Conservation (phyloP, 83 land plant genomes). For the Isoetes engelmannii region DNA sequence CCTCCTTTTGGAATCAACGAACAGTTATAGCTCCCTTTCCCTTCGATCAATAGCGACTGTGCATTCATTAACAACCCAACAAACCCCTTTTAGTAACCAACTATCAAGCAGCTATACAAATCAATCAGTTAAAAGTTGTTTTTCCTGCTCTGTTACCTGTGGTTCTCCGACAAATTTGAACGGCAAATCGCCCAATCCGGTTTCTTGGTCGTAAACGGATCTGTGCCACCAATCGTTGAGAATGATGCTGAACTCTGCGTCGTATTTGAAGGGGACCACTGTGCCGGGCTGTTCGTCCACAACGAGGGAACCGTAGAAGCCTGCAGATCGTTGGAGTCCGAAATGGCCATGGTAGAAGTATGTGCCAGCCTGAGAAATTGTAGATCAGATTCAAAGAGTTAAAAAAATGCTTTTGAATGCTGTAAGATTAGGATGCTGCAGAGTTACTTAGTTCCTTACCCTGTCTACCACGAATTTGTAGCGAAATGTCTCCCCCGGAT, state of each 20-base stretch:
- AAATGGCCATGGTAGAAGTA: constrained; percentile 70
- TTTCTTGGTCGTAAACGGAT: constrained; percentile 34
- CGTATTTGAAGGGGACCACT: constrained; percentile 59
- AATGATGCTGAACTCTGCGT: constrained; percentile 55
- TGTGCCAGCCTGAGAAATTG: constrained; percentile 51
- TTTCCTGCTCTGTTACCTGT: constrained; percentile 38
- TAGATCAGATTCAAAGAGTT: background rate
- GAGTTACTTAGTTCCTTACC: background rate
- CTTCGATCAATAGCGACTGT: constrained; percentile 83
- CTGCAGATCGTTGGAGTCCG: constrained; percentile 73
- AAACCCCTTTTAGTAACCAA: no score
- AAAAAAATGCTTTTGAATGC: background rate
- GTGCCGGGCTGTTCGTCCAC: constrained; percentile 36
- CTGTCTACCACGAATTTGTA: constrained; percentile 2
- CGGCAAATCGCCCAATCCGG: constrained; percentile 49
- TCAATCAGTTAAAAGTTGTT: no score
- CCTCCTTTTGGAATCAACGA: constrained; percentile 27
- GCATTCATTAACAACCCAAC: no score
- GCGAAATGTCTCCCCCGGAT: constrained; percentile 15
- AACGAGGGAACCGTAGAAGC: constrained; percentile 57
- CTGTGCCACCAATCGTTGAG: constrained; percentile 77
- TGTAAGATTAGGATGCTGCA: background rate
- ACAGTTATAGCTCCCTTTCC: constrained; percentile 74
- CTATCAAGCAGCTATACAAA: no score
- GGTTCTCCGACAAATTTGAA: constrained; percentile 74